These are phyloP conservation scores for Starmerella bombi DNA, from an alignment of 805 yeast genomes.

Conservation along the genomic window DNA sequence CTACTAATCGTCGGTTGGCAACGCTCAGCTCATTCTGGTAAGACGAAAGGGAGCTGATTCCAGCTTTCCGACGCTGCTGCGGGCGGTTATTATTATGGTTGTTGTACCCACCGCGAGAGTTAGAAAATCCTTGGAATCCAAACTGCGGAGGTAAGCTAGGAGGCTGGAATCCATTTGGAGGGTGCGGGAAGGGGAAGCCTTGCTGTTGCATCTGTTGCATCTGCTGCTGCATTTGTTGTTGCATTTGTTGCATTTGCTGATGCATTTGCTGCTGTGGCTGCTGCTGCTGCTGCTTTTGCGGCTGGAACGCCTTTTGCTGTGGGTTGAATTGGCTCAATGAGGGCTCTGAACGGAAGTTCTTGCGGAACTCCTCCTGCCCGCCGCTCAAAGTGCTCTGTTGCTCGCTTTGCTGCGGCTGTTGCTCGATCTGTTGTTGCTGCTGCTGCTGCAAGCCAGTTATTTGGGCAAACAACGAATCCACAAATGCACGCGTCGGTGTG, in stretches of 20 bases:
- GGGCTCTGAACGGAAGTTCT: constrained; percentile 18
- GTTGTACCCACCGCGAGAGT: neutral
- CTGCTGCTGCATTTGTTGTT: constrained; percentile 3
- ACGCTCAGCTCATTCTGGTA: constrained; percentile 21
- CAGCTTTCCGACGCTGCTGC: constrained; percentile 1
- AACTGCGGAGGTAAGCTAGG: constrained; percentile 4
- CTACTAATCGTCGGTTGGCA: constrained; percentile 28
- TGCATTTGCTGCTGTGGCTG: neutral
- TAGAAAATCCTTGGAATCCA: constrained; percentile 5
- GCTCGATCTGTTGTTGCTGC: neutral
- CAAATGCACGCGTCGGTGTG: constrained; percentile 26
- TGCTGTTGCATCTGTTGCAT: neutral
- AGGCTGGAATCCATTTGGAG: constrained; percentile 3
- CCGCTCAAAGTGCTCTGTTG: constrained; percentile 8
- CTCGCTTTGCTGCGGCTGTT: neutral
- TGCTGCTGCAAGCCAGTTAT: constrained; percentile 17
- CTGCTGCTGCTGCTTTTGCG: neutral
- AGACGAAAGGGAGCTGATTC: neutral
- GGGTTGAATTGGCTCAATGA: neutral
- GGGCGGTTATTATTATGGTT: neutral
- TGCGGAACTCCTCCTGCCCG: constrained; percentile 24
- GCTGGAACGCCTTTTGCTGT: constrained; percentile 1
- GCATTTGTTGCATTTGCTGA: constrained; percentile 1
- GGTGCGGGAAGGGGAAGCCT: constrained; percentile 1
- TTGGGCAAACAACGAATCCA: constrained; percentile 26